Conservation (phyloP, 257 asterid species). For the Linderniella brevidens region DNA sequence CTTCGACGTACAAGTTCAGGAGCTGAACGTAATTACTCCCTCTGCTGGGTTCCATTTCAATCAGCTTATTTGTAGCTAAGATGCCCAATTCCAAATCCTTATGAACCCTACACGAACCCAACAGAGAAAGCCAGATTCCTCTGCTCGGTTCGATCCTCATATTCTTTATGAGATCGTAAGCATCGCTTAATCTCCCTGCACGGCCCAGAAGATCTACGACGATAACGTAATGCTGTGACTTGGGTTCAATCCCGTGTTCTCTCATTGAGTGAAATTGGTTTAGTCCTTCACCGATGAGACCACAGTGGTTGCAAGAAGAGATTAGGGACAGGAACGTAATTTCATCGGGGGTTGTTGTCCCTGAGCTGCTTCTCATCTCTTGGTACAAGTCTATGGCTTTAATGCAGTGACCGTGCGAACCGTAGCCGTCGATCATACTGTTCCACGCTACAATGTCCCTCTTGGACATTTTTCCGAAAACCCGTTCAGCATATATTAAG, state of each 20-base stretch:
- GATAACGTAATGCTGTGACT: conserved; percentile 46
- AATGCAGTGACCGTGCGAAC: conserved; percentile 54
- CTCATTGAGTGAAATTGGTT: conserved; percentile 32
- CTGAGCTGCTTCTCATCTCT: conserved; percentile 44
- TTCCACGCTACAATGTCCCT: conserved; percentile 62
- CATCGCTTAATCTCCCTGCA: conserved; percentile 40
- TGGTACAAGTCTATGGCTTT: conserved; percentile 41
- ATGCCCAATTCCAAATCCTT: conserved; percentile 48
- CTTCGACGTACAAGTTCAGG: conserved; percentile 50
- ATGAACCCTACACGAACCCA: conserved; percentile 71
- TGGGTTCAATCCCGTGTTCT: conserved; percentile 37
- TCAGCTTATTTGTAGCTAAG: conserved; percentile 40
- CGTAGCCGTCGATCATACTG: conserved; percentile 67
- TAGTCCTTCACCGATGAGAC: conserved; percentile 48
- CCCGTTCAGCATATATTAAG: conserved; percentile 30
- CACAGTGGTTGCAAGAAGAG: conserved; percentile 79
- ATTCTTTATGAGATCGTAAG: conserved; percentile 33
- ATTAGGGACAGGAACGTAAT: conserved; percentile 65
- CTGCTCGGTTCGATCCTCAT: conserved; percentile 30
- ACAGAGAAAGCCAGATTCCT: conserved; percentile 53
- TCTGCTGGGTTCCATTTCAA: conserved; percentile 33
- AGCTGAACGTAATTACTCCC: conserved; percentile 54
- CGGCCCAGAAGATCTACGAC: conserved; percentile 73
- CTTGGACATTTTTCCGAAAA: conserved; percentile 26
- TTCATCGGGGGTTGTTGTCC: conserved; percentile 27